A percentile compares a stretch with the other conserved stretches of the same genome.
Conservation (phyloP, 1,284 basidiomycete genomes). For the Apiotrichum porosum region DNA sequence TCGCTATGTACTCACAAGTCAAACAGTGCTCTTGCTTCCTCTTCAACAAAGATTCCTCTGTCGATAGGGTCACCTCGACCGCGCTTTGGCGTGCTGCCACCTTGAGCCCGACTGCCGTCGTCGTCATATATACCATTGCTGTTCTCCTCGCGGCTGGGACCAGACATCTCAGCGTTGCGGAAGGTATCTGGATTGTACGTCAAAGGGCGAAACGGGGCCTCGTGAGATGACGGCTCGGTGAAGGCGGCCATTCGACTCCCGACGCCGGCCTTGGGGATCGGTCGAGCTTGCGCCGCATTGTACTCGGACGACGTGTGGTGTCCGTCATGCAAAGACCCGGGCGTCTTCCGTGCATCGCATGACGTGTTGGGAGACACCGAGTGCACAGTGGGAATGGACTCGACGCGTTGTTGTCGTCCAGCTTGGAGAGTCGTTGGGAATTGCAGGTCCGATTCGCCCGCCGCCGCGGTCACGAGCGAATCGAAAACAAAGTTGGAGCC, state of each 20-base stretch:
- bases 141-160: not conserved
- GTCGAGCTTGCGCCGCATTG: constrained; percentile 14
- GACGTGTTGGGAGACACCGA: too few species aligned
- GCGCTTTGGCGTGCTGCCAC: constrained; percentile 13
- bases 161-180: constrained; percentile 16
- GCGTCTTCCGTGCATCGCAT: too few species aligned
- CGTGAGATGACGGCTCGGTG: constrained; percentile 20
- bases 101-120: not conserved
- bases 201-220: constrained; percentile 18
- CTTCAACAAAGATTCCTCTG: constrained; percentile 12
- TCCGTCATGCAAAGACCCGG: too few species aligned
- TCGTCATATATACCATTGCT: too few species aligned
- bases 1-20: constrained; percentile 9
- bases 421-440: too few species aligned
- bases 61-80: constrained; percentile 21
- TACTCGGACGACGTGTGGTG: not conserved
- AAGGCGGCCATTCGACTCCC: constrained; percentile 21
- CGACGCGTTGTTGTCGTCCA: too few species aligned
- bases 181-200: constrained; percentile 24
- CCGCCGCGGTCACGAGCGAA: too few species aligned
- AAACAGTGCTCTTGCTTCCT: constrained; percentile 14
- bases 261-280: constrained; percentile 12
- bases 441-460: too few species aligned
- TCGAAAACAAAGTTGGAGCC: too few species aligned
- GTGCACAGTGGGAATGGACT: too few species aligned